Conservation (phyloP, 148 eudicot genomes). For the Drosera capensis region DNA sequence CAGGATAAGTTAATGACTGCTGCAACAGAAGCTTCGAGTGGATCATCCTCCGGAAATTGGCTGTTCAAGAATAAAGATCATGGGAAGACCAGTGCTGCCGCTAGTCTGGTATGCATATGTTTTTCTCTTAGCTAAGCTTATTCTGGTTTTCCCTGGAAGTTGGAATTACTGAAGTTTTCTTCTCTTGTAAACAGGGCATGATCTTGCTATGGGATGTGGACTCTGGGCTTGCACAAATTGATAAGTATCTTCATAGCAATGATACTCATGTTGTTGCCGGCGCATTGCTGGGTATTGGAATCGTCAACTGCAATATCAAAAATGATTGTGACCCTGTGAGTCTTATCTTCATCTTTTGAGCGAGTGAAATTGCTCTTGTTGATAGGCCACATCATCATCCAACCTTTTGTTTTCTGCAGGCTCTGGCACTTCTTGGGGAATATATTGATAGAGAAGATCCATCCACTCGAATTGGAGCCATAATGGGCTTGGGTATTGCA, state of each 20-base stretch:
- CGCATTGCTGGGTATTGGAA: slow-evolving; percentile 87
- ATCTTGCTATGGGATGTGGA: slow-evolving; percentile 96
- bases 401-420: slow-evolving; percentile 28
- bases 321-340: slow-evolving; percentile 92
- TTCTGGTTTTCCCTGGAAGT: background rate
- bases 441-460: slow-evolving; percentile 68
- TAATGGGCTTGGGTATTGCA: slow-evolving; percentile 91
- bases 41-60: slow-evolving; percentile 75
- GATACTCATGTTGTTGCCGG: slow-evolving; percentile 82
- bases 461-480: slow-evolving; percentile 78
- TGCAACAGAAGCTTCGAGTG: slow-evolving; percentile 56
- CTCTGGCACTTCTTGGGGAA: slow-evolving; percentile 77
- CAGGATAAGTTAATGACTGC: slow-evolving; percentile 92
- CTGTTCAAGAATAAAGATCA: slow-evolving; percentile 94
- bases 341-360: slow-evolving; percentile 1
- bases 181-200: slow-evolving; percentile 87
- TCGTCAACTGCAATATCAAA: slow-evolving; percentile 67
- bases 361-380: too few species aligned
- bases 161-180: slow-evolving; percentile 1
- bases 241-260: slow-evolving; percentile 86
- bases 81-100: slow-evolving; percentile 95
- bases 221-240: slow-evolving; percentile 90
- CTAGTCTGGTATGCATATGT: slow-evolving; percentile 64
- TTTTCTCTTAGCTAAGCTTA: background rate
- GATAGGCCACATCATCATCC: too few species aligned